Evolutionary conservation across 2,329 filamentous ascomycete genomes (phyloP).

Genomic region (Alternaria sp.): DNA sequence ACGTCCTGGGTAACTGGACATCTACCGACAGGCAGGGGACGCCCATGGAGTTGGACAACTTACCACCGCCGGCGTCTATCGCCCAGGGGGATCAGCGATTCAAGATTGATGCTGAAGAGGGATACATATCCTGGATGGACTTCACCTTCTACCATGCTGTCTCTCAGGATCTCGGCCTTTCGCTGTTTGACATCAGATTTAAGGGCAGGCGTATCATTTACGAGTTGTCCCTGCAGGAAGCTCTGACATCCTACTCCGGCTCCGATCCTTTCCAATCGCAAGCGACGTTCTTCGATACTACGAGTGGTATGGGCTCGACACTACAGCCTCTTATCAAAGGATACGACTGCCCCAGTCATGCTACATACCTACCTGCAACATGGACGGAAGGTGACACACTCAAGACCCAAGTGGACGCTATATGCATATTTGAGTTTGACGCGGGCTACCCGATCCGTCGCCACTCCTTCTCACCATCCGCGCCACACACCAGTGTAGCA

Average conservation of each 20-base stretch:
- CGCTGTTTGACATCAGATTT: slow-evolving; percentile 62
- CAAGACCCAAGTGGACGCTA: slow-evolving; percentile 48
- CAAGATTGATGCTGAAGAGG: slow-evolving; percentile 53
- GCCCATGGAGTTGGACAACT: slow-evolving; percentile 58
- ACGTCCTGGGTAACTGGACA: slow-evolving; percentile 60
- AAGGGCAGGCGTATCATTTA: slow-evolving; percentile 65
- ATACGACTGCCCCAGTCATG: slow-evolving; percentile 63
- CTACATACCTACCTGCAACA: slow-evolving; percentile 60
- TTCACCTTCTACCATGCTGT: slow-evolving; percentile 63
- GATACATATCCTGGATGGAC: slow-evolving; percentile 63
- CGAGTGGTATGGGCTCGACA: slow-evolving; percentile 60
- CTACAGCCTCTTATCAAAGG: slow-evolving; percentile 55
- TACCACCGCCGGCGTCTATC: slow-evolving; percentile 62
- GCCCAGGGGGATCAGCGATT: slow-evolving; percentile 55
- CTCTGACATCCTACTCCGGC: slow-evolving; percentile 62
- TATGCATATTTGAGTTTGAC: slow-evolving; percentile 53
- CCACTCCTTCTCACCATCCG: slow-evolving; percentile 30
- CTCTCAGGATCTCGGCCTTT: slow-evolving; percentile 59
- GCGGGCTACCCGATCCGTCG: slow-evolving; percentile 45
- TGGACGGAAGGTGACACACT: slow-evolving; percentile 52
- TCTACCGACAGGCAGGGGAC: slow-evolving; percentile 55
- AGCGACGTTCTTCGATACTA: slow-evolving; percentile 59
- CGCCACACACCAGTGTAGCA: slow-evolving; percentile 40
- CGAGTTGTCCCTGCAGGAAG: slow-evolving; percentile 64
- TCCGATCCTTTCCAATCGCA: slow-evolving; percentile 59